Evolutionary conservation across 2,329 filamentous ascomycete species (phyloP).

Genomic region (Colletotrichum sp.): DNA sequence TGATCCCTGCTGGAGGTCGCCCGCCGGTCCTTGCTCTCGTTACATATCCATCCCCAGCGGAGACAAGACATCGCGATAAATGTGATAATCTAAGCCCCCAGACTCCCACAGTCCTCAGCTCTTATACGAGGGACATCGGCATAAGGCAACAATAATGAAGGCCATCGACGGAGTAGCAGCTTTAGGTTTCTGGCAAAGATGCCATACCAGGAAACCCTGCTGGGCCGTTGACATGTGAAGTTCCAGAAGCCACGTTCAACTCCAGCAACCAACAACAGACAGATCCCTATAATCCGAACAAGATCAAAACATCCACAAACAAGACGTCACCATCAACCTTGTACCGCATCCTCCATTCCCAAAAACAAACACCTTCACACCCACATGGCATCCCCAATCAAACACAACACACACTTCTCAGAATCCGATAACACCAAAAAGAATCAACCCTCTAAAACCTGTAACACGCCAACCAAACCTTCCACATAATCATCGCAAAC

Average conservation of each 20-base stretch:
- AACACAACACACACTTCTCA: background rate
- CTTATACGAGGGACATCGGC: background rate
- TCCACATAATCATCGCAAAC: background rate
- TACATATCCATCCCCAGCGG: background rate
- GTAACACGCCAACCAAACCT: background rate
- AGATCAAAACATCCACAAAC: background rate
- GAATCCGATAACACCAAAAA: background rate
- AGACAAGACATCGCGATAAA: background rate
- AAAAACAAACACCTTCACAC: background rate
- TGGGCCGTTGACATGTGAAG: background rate
- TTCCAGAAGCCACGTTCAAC: background rate
- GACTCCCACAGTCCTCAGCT: background rate
- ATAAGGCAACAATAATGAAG: background rate
- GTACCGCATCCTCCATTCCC: background rate
- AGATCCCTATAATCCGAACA: background rate
- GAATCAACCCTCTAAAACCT: background rate
- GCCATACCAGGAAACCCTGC: background rate
- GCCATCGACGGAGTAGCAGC: background rate
- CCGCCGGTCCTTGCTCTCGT: background rate
- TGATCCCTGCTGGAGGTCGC: background rate
- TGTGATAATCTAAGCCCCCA: background rate
- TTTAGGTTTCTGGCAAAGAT: background rate
- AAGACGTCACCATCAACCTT: background rate
- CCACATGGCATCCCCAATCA: background rate
- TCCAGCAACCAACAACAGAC: background rate